A percentile compares a stretch with the other conserved stretches of the same genome.
These are phyloP conservation scores for Cladosporium sp. DNA, from an alignment of 2,329 filamentous ascomycete species.

Conservation along the genomic window DNA sequence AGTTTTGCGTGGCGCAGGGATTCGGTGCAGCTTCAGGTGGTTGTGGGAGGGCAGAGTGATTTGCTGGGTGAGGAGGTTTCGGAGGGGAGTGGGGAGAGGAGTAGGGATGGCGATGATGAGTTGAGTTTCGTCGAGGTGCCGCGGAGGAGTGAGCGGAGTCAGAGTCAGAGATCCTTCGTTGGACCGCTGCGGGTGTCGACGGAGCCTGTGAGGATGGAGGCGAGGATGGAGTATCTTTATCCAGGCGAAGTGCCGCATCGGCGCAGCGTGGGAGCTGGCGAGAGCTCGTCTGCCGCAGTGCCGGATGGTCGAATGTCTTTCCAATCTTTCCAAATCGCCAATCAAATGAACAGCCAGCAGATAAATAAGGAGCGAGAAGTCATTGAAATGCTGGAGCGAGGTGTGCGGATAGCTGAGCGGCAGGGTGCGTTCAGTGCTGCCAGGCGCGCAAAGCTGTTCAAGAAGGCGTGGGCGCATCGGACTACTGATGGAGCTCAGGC, in stretches of 20 bases:
- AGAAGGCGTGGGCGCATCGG: not conserved
- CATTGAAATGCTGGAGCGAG: not conserved
- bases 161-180: no score
- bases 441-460: not conserved
- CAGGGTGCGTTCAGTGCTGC: not conserved
- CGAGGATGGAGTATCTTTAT: no score
- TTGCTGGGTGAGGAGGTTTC: not conserved
- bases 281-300: no score
- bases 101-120: conserved; percentile 2
- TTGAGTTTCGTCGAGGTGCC: not conserved
- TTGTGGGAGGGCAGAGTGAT: not conserved
- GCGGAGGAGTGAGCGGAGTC: not conserved
- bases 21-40: not conserved
- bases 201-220: no score
- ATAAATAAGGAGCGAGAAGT: not conserved
- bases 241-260: no score
- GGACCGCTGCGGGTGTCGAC: no score
- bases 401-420: conserved; percentile 2
- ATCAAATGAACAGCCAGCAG: no score
- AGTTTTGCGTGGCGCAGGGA: not conserved
- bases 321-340: no score
- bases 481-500: not conserved
- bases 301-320: no score
- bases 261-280: no score
- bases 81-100: not conserved